These are phyloP conservation scores for Taphrina deformans DNA, from an alignment of 1,139 yeast genomes.

Conservation along the genomic window DNA sequence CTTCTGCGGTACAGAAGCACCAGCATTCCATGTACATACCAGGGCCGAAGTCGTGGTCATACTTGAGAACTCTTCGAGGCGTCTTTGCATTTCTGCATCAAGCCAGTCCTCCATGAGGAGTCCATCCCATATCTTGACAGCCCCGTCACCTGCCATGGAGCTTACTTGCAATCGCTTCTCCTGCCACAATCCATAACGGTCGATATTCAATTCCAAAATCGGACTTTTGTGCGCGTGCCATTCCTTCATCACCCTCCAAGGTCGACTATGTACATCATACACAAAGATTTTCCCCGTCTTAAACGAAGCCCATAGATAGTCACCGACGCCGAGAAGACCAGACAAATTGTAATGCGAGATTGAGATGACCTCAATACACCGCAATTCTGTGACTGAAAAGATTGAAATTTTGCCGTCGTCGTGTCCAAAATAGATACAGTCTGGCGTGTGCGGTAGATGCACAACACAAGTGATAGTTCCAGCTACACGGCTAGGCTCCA, in stretches of 20 bases:
- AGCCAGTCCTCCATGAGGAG: slow-evolving; percentile 47
- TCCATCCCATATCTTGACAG: slow-evolving; percentile 47
- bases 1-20: slow-evolving; percentile 48
- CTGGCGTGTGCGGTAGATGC: slow-evolving; percentile 41
- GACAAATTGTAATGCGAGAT: slow-evolving; percentile 46
- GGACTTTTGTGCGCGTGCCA: slow-evolving; percentile 49
- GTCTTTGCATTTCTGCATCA: slow-evolving; percentile 43
- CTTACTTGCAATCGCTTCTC: slow-evolving; percentile 41
- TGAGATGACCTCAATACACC: slow-evolving; percentile 45
- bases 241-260: slow-evolving; percentile 47
- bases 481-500: slow-evolving; percentile 37
- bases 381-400: slow-evolving; percentile 42
- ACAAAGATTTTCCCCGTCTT: slow-evolving; percentile 48
- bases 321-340: slow-evolving; percentile 45
- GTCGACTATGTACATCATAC: slow-evolving; percentile 44
- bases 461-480: slow-evolving; percentile 46
- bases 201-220: slow-evolving; percentile 40
- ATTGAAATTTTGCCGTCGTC: slow-evolving; percentile 49
- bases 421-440: slow-evolving; percentile 48
- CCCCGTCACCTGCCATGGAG: slow-evolving; percentile 40
- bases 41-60: slow-evolving; percentile 43
- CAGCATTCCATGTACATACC: slow-evolving; percentile 51
- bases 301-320: slow-evolving; percentile 48
- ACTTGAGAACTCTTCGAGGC: slow-evolving; percentile 43
- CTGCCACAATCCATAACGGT: slow-evolving; percentile 39